Conservation (phyloP, 768 basidiomycete species). For the Russula lepida region DNA sequence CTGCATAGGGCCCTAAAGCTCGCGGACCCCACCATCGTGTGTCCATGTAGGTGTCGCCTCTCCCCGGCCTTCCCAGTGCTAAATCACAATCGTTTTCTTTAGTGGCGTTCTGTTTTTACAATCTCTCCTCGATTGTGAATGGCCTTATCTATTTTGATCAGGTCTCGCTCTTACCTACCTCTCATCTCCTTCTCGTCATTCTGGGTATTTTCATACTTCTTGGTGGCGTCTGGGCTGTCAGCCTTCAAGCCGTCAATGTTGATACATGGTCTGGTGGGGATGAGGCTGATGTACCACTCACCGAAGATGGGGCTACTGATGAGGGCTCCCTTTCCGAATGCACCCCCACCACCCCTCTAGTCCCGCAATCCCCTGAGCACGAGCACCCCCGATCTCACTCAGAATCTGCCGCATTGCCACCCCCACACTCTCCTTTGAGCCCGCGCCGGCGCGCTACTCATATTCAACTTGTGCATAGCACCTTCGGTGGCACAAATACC, state of each 20-base stretch:
- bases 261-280: slow-evolving; percentile 38
- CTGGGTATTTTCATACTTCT: slow-evolving; percentile 73
- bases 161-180: slow-evolving; percentile 54
- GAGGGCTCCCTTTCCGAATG: not conserved
- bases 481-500: slow-evolving; percentile 12
- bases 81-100: slow-evolving; percentile 9
- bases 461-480: slow-evolving; percentile 1
- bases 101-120: slow-evolving; percentile 95
- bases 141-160: slow-evolving; percentile 88
- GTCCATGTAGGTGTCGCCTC: slow-evolving; percentile 51
- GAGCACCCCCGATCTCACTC: slow-evolving; percentile 2
- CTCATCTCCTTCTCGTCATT: slow-evolving; percentile 68
- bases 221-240: slow-evolving; percentile 85
- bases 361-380: slow-evolving; percentile 4
- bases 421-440: slow-evolving; percentile 1
- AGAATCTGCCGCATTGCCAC: not conserved
- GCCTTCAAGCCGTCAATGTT: slow-evolving; percentile 53
- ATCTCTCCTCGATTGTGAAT: slow-evolving; percentile 84
- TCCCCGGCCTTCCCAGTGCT: not conserved
- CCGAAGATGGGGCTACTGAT: not conserved
- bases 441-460: slow-evolving; percentile 11
- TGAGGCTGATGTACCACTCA: slow-evolving; percentile 4
- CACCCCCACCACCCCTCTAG: not conserved
- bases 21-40: slow-evolving; percentile 79
- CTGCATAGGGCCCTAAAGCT: slow-evolving; percentile 71